Evolutionary conservation across 352 stramenopile genomes (phyloP).

Genomic region (Phytopythium sindhum): DNA sequence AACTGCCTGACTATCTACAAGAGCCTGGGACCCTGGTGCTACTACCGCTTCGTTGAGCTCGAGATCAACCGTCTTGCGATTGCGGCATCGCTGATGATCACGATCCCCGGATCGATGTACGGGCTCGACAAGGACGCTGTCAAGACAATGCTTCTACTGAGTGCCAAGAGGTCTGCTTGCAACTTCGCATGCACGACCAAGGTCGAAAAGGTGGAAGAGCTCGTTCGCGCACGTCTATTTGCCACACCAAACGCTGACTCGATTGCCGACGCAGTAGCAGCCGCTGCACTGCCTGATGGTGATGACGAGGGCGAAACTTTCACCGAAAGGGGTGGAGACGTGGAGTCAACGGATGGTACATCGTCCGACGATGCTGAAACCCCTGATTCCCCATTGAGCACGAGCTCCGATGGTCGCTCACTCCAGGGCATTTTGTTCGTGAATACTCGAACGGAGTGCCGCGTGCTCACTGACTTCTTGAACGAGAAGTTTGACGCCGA

Average conservation of each 20-base stretch:
- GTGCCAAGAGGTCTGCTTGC: conserved; percentile 33
- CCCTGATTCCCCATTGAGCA: neutral
- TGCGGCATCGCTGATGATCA: conserved; percentile 47
- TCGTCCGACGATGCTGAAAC: neutral
- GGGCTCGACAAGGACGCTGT: conserved; percentile 54
- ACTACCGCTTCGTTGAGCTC: conserved; percentile 69
- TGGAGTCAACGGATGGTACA: neutral
- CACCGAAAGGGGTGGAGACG: neutral
- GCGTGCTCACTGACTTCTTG: conserved; percentile 73
- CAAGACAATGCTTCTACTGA: conserved; percentile 41
- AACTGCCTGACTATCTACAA: conserved; percentile 56
- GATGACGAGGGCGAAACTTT: conserved; percentile 16
- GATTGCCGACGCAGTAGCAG: conserved; percentile 1
- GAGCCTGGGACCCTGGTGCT: conserved; percentile 69
- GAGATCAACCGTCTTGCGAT: conserved; percentile 64
- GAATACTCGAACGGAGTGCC: conserved; percentile 74
- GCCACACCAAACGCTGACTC: neutral
- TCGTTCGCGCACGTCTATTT: conserved; percentile 42
- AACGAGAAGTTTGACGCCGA: conserved; percentile 51
- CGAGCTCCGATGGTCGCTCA: neutral
- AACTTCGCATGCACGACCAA: conserved; percentile 51
- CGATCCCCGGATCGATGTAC: conserved; percentile 50
- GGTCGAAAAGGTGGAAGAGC: conserved; percentile 51
- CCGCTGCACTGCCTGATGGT: conserved; percentile 12
- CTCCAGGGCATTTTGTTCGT: conserved; percentile 87